A percentile compares a stretch with the other conserved stretches of the same genome.
These are phyloP conservation scores for Teratosphaeria zuluensis DNA, from an alignment of 2,329 filamentous ascomycete species.

Conservation along the genomic window DNA sequence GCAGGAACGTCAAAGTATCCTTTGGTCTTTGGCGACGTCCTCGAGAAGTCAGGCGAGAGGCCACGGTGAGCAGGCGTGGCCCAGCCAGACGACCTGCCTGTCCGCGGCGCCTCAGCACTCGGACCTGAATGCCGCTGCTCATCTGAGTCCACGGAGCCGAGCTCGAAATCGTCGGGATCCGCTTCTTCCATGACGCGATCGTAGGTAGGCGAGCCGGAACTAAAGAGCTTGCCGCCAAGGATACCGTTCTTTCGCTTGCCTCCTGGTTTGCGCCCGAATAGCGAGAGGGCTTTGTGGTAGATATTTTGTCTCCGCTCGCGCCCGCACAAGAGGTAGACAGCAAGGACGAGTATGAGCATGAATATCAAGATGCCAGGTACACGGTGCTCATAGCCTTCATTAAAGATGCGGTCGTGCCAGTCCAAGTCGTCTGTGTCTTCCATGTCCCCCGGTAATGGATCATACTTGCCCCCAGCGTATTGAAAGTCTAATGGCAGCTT, in stretches of 20 bases:
- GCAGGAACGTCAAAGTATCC: slow-evolving; percentile 38
- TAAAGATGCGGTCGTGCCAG: slow-evolving; percentile 54
- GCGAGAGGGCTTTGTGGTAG: slow-evolving; percentile 46
- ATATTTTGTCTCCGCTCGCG: slow-evolving; percentile 59
- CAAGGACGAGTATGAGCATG: slow-evolving; percentile 58
- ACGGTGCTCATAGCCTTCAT: slow-evolving; percentile 53
- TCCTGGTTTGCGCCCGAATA: slow-evolving; percentile 35
- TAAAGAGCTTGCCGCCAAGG: slow-evolving; percentile 51
- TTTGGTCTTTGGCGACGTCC: slow-evolving; percentile 18
- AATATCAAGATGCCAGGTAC: slow-evolving; percentile 70
- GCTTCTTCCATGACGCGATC: slow-evolving; percentile 84
- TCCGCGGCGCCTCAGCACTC: slow-evolving; percentile 12
- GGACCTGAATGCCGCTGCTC: slow-evolving; percentile 27
- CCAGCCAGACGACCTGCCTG: slow-evolving; percentile 54
- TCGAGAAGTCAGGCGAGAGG: slow-evolving; percentile 22
- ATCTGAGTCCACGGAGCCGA: slow-evolving; percentile 55
- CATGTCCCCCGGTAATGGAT: slow-evolving; percentile 26
- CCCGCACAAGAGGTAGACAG: slow-evolving; percentile 66
- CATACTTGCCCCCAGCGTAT: slow-evolving; percentile 55
- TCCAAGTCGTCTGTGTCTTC: slow-evolving; percentile 36
- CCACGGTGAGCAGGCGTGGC: slow-evolving; percentile 46
- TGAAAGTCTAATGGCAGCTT: slow-evolving; percentile 59
- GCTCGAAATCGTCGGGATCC: slow-evolving; percentile 64
- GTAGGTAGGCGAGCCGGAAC: slow-evolving; percentile 45
- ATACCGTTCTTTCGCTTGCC: slow-evolving; percentile 11